phyloP scores from a whole-genome alignment of 768 basidiomycete genomes.

The Xerocomellus dryophilus region DNA sequence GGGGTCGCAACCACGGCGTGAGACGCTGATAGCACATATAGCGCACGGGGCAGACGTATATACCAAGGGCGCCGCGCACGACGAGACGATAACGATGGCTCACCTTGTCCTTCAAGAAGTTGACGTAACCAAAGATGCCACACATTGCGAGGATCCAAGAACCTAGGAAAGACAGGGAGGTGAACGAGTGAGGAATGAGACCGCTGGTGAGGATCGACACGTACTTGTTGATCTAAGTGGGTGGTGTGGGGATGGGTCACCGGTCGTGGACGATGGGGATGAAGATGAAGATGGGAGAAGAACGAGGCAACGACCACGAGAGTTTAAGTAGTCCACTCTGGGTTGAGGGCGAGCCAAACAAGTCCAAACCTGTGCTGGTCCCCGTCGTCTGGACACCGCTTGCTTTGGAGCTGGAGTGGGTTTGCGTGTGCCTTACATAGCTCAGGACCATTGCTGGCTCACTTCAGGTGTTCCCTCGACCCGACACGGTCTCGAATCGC shows the following conservation, averaged over 20 bases:
- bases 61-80: background rate
- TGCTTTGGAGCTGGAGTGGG: constrained; percentile 8
- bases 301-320: background rate
- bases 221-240: constrained; percentile 4
- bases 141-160: constrained; percentile 52
- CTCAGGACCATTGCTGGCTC: background rate
- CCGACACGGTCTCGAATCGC: background rate
- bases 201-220: background rate
- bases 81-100: constrained; percentile 21
- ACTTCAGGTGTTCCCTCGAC: background rate
- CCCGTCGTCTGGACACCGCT: constrained; percentile 18
- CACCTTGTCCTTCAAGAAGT: constrained; percentile 92
- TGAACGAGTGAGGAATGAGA: background rate
- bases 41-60: constrained; percentile 1
- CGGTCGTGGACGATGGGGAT: constrained; percentile 13
- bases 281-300: constrained; percentile 25
- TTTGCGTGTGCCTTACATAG: constrained; percentile 9
- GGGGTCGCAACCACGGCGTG: background rate
- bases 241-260: background rate
- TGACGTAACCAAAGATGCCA: constrained; percentile 97
- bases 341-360: constrained; percentile 35
- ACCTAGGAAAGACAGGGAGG: background rate
- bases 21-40: constrained; percentile 2
- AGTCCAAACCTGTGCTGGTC: constrained; percentile 22
- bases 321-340: constrained; percentile 33